Evolutionary conservation across 2,329 filamentous ascomycete species (phyloP).

Genomic region (Tetracladium maxilliforme): DNA sequence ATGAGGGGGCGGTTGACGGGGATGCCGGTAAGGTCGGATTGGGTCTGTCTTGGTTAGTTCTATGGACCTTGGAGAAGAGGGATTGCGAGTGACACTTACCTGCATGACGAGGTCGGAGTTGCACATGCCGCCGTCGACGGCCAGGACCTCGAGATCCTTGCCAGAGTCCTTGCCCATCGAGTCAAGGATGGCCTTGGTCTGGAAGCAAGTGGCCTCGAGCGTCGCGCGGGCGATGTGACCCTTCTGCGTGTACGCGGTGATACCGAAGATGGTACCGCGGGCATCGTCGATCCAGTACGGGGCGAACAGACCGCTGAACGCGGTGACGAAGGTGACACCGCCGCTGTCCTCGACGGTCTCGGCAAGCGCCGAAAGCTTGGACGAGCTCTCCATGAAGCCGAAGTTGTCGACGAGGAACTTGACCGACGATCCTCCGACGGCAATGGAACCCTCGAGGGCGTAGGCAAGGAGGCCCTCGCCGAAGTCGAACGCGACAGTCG

Average conservation of each 20-base stretch:
- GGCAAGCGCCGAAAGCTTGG: slow-evolving; percentile 34
- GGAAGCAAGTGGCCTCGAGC: slow-evolving; percentile 81
- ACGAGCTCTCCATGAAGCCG: slow-evolving; percentile 37
- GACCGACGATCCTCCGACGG: slow-evolving; percentile 67
- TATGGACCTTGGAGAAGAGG: slow-evolving; percentile 1
- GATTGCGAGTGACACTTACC: slow-evolving; percentile 18
- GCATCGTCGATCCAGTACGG: slow-evolving; percentile 94
- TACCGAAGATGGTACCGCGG: slow-evolving; percentile 72
- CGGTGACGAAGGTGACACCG: slow-evolving; percentile 76
- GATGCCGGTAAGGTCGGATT: slow-evolving; percentile 74
- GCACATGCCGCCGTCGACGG: slow-evolving; percentile 81
- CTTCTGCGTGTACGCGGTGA: slow-evolving; percentile 72
- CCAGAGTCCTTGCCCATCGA: slow-evolving; percentile 82
- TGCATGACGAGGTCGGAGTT: slow-evolving; percentile 85
- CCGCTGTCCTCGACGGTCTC: slow-evolving; percentile 54
- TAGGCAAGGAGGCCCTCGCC: slow-evolving; percentile 51
- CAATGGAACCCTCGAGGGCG: slow-evolving; percentile 72
- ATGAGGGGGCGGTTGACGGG: slow-evolving; percentile 73
- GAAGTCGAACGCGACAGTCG: slow-evolving; percentile 81
- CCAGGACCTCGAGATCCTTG: slow-evolving; percentile 58
- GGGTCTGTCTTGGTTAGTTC: slow-evolving; percentile 34
- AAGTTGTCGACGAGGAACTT: slow-evolving; percentile 58
- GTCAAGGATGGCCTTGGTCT: slow-evolving; percentile 81
- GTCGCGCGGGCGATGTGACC: slow-evolving; percentile 83
- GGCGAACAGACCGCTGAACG: slow-evolving; percentile 81